Conservation (phyloP, 2,329 filamentous ascomycete species). For the Alternaria arbusti region DNA sequence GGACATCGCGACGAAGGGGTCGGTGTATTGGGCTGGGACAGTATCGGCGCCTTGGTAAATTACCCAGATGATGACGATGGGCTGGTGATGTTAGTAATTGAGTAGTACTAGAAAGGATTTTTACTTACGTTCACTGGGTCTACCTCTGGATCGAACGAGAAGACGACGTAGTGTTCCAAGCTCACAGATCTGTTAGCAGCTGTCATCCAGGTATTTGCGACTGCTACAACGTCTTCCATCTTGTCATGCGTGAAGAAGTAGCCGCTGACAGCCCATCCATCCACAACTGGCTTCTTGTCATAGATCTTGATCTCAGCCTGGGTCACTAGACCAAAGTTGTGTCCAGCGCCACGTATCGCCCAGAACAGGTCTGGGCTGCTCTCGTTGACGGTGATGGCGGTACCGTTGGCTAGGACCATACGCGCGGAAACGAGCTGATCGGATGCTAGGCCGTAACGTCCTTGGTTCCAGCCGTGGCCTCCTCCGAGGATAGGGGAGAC, state of each 20-base stretch:
- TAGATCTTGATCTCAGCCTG: conserved; percentile 26
- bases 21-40: conserved; percentile 24
- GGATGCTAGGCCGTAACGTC: conserved; percentile 48
- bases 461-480: conserved; percentile 63
- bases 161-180: conserved; percentile 21
- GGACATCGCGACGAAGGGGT: conserved; percentile 20
- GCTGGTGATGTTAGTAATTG: conserved; percentile 6
- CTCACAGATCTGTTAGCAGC: conserved; percentile 9
- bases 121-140: conserved; percentile 19
- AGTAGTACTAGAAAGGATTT: background rate
- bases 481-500: conserved; percentile 64
- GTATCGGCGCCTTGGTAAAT: conserved; percentile 21
- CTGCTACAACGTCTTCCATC: conserved; percentile 17
- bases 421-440: conserved; percentile 33
- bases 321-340: conserved; percentile 44
- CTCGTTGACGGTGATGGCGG: conserved; percentile 37
- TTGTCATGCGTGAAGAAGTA: conserved; percentile 27
- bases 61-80: conserved; percentile 20
- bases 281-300: conserved; percentile 10
- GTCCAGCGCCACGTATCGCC: conserved; percentile 46
- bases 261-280: conserved; percentile 17
- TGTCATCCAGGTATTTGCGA: conserved; percentile 23
- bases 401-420: conserved; percentile 50
- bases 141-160: conserved; percentile 18
- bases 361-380: conserved; percentile 49